Evolutionary conservation across 306 rosid species (phyloP), one percentile per base, ranked within the genome.

Genomic region (Ochetophila trinervis): DNA sequence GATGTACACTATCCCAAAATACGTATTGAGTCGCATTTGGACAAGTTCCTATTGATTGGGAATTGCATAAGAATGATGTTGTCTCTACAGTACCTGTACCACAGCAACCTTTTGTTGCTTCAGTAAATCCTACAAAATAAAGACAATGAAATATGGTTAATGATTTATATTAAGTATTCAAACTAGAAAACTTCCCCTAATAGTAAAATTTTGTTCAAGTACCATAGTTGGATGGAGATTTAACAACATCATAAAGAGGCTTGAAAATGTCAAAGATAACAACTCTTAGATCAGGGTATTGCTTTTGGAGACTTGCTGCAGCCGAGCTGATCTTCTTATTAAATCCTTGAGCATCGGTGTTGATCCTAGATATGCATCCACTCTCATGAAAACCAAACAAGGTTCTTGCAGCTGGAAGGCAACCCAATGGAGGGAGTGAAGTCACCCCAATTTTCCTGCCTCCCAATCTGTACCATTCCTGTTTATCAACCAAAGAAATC

Each of bases 1-100:
- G 97, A 80, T 93, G 98, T 45, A 87, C 98, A 44, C 94, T 83
- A 76, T 93, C 98, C 91, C 95, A 90, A 68, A 93, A 93, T 79
- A 90, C 98, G 74, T 87, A 93, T 15, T 85, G 91, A 30, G 92
- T 84, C 21, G 99, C 88, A 76, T 94, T 94, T 22, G 90, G 49
- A 73, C 97, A 94, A 42, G 96, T 94, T 78, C 99, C 99, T 24
- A 66, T 37, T 23, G 99, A 84, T 22, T 79, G 71, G 30, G 80
- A 85, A 70, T 94, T 90, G 87, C 97, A 94, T 77, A 90, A 79
- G 13, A 86, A 67, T 21, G 84, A 62, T 71, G 97, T 85, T 49
- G 81, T 76, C 81, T 88, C 97, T 6, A 88, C 78, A 4, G 73
- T 74, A 53, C 96, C 98, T 7, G 96, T 89, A n/a, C 98, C 96